phyloP scores from a whole-genome alignment of 805 yeast species.

The Scheffersomyces stipitis region DNA sequence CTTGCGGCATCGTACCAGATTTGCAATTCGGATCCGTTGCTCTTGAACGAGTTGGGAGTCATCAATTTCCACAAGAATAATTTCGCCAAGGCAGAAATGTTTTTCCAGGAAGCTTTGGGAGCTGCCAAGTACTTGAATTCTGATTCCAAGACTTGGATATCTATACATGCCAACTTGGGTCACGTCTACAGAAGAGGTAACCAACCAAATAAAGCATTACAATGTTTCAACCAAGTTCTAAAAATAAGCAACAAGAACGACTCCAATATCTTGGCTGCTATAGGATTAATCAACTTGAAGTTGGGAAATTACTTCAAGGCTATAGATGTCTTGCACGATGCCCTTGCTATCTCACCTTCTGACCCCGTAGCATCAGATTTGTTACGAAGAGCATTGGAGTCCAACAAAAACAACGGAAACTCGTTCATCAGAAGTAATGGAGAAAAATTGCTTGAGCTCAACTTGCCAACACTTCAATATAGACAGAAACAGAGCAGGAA shows the following conservation, averaged over 20 bases:
- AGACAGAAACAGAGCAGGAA: constrained; percentile 9
- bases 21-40: constrained; percentile 82
- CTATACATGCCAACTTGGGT: constrained; percentile 83
- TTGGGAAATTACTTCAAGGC: constrained; percentile 64
- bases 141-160: constrained; percentile 79
- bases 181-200: constrained; percentile 78
- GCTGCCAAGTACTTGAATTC: constrained; percentile 69
- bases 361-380: constrained; percentile 86
- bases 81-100: constrained; percentile 65
- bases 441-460: constrained; percentile 20
- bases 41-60: constrained; percentile 91
- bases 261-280: constrained; percentile 70
- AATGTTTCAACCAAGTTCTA: constrained; percentile 74
- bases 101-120: constrained; percentile 66
- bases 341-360: constrained; percentile 72
- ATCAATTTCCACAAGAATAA: constrained; percentile 78
- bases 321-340: constrained; percentile 74
- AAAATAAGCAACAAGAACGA: constrained; percentile 69
- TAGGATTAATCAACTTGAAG: constrained; percentile 80
- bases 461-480: constrained; percentile 24
- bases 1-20: constrained; percentile 70
- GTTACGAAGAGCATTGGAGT: constrained; percentile 73
- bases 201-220: constrained; percentile 63
- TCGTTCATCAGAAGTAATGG: constrained; percentile 25
- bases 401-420: constrained; percentile 37